phyloP scores from a whole-genome alignment of 1,284 basidiomycete genomes.

The Chondrostereum purpureum region DNA sequence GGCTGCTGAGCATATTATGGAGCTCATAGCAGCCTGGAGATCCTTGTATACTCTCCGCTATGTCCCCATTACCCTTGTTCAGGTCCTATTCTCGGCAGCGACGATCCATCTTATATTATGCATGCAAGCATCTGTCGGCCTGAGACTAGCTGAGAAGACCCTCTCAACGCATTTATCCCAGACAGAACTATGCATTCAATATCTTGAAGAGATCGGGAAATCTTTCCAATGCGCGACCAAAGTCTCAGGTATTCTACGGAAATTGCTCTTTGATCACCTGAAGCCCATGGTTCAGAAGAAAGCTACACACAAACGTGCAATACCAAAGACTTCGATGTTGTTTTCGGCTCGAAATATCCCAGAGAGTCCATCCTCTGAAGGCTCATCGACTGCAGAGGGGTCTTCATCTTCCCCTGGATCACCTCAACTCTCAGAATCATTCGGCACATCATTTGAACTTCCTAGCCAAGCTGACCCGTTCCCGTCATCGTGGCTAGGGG shows the following conservation, averaged over 20 bases:
- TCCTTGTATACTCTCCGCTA: constrained; percentile 39
- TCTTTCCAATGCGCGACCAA: constrained; percentile 17
- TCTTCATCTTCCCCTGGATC: not conserved
- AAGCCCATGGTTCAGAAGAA: constrained; percentile 26
- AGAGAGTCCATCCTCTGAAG: too few species aligned
- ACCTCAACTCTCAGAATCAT: not conserved
- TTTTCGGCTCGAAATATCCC: too few species aligned
- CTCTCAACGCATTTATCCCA: constrained; percentile 7
- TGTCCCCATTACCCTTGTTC: constrained; percentile 40
- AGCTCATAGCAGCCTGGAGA: constrained; percentile 37
- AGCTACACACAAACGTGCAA: not conserved
- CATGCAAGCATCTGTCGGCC: constrained; percentile 24
- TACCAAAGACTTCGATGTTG: not conserved
- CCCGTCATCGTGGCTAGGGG: not conserved
- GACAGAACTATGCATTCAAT: constrained; percentile 16
- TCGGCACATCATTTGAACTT: too few species aligned
- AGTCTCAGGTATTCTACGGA: constrained; percentile 24
- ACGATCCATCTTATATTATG: constrained; percentile 37
- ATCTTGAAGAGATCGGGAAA: constrained; percentile 17
- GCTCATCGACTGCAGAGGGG: too few species aligned
- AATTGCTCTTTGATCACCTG: constrained; percentile 30
- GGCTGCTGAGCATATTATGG: constrained; percentile 41
- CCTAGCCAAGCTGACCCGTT: not conserved
- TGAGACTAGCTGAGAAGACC: constrained; percentile 10
- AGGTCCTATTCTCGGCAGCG: constrained; percentile 44